Percentiles rank a stretch among this genome's conserved stretches.
phyloP scores from a whole-genome alignment of 495 filamentous ascomycete genomes.

The Podospora tetraspora region DNA sequence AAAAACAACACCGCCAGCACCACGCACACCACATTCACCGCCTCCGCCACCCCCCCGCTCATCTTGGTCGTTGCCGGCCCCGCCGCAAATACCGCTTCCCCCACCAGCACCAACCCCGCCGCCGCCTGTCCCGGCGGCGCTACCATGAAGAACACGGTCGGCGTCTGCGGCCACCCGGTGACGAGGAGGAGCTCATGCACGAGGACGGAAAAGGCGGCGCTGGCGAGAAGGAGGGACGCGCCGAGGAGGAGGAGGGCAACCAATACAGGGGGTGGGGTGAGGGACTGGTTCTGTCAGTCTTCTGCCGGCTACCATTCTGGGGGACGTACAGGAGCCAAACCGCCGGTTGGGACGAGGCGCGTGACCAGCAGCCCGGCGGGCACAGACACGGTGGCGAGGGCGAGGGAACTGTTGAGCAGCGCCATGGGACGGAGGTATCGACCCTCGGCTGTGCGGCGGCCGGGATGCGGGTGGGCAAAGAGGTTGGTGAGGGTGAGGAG shows the following conservation, averaged over 20 bases:
- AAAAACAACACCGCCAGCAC: constrained; percentile 12
- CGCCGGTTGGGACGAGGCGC: too few relatives aligned
- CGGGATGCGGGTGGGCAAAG: background rate
- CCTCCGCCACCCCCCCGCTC: background rate
- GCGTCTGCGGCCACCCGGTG: constrained; percentile 10
- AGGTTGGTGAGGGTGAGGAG: background rate
- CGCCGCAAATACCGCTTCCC: background rate
- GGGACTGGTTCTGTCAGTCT: too few relatives aligned
- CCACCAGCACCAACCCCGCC: constrained; percentile 14
- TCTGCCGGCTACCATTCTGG: too few relatives aligned
- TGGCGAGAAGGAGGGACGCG: constrained; percentile 5
- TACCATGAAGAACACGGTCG: constrained; percentile 10
- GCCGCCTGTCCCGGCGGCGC: constrained; percentile 15
- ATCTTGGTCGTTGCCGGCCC: background rate
- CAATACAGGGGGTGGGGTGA: background rate
- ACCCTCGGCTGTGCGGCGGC: background rate
- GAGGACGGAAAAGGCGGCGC: constrained; percentile 12
- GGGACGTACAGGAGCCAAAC: background rate
- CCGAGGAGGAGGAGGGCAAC: constrained; percentile 11
- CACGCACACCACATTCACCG: constrained; percentile 7
- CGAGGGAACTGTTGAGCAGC: background rate
- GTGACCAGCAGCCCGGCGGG: background rate
- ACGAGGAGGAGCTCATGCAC: constrained; percentile 18
- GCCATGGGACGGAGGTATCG: background rate
- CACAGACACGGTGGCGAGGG: background rate